Evolutionary conservation across 305 asterid genomes (phyloP).

Genomic region (Rubia balearica): DNA sequence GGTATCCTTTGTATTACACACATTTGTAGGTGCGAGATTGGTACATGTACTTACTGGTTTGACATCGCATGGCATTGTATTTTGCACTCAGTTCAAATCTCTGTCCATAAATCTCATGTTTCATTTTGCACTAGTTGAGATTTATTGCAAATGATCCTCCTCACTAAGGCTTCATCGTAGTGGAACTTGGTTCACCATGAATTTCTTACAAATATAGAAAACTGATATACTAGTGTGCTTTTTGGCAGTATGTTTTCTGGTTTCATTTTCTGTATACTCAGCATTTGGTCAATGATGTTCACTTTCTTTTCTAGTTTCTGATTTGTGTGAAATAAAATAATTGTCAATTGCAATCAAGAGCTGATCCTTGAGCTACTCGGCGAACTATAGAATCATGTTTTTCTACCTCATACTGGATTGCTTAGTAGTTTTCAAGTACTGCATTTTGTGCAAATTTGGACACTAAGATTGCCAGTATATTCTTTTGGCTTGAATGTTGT

Average conservation of each 20-base stretch:
- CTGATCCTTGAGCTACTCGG: not conserved
- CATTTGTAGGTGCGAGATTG: slow-evolving; percentile 1
- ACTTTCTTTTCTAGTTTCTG: not conserved
- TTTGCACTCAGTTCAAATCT: no score
- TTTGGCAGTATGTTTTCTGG: not conserved
- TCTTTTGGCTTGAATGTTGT: slow-evolving; percentile 9
- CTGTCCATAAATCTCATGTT: not conserved
- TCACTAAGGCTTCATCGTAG: not conserved
- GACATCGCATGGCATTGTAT: not conserved
- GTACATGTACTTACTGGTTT: not conserved
- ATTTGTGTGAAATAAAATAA: not conserved
- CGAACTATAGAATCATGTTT: not conserved
- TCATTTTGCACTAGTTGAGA: not conserved
- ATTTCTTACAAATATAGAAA: not conserved
- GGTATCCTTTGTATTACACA: not conserved
- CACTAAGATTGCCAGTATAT: not conserved
- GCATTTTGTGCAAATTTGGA: not conserved
- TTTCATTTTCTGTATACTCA: not conserved
- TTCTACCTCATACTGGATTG: not conserved
- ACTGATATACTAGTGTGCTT: not conserved
- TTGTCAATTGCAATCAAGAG: not conserved
- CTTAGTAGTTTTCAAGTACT: not conserved
- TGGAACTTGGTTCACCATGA: not conserved
- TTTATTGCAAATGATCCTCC: not conserved
- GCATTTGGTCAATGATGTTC: not conserved